phyloP scores from a whole-genome alignment of 805 yeast species.

The Kazachstania bromeliacearum region DNA sequence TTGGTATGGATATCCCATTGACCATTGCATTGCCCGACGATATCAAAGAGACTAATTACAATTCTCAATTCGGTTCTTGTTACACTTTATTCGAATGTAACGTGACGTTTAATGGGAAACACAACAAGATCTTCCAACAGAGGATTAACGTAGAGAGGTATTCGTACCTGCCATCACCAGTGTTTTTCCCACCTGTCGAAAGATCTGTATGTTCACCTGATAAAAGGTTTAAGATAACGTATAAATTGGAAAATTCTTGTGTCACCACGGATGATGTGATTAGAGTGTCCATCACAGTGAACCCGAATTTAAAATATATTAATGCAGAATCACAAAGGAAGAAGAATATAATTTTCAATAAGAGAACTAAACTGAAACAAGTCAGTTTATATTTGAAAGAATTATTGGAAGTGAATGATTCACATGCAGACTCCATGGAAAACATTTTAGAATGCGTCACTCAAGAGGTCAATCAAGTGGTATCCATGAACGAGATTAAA shows the following conservation, averaged over 20 bases:
- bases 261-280: slow-evolving; percentile 51
- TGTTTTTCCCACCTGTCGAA: slow-evolving; percentile 42
- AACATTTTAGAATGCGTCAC: slow-evolving; percentile 25
- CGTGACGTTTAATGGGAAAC: slow-evolving; percentile 12
- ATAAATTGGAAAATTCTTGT: slow-evolving; percentile 41
- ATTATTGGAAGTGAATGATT: slow-evolving; percentile 42
- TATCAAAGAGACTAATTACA: slow-evolving; percentile 43
- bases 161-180: slow-evolving; percentile 45
- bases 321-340: slow-evolving; percentile 6
- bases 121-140: slow-evolving; percentile 14
- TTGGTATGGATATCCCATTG: slow-evolving; percentile 53
- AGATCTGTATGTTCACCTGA: slow-evolving; percentile 40
- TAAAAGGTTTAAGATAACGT: slow-evolving; percentile 37
- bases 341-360: slow-evolving; percentile 15
- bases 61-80: slow-evolving; percentile 39
- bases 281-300: slow-evolving; percentile 31
- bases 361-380: slow-evolving; percentile 34
- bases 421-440: slow-evolving; percentile 36
- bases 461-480: slow-evolving; percentile 21
- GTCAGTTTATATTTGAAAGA: slow-evolving; percentile 44
- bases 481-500: slow-evolving; percentile 25
- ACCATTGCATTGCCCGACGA: slow-evolving; percentile 47
- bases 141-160: slow-evolving; percentile 46
- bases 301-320: slow-evolving; percentile 27
- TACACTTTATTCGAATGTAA: slow-evolving; percentile 35